phyloP scores from a whole-genome alignment of 352 stramenopile genomes.

The Thraustotheca clavata region DNA sequence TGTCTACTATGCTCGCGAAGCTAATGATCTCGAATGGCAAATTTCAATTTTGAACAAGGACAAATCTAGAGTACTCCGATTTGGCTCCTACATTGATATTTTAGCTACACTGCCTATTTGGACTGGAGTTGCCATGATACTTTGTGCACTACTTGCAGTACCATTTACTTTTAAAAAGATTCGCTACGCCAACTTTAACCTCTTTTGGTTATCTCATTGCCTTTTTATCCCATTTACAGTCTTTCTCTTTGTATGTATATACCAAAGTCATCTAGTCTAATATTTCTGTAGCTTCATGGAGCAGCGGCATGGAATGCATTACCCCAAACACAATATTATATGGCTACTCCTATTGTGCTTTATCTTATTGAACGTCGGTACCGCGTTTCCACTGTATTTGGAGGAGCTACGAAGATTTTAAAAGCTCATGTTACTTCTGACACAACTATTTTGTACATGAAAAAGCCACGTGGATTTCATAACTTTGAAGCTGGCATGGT shows the following conservation, averaged over 20 bases:
- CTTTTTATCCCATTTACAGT: slow-evolving; percentile 29
- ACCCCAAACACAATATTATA: slow-evolving; percentile 31
- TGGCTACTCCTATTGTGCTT: slow-evolving; percentile 25
- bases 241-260: slow-evolving; percentile 27
- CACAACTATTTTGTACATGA: slow-evolving; percentile 28
- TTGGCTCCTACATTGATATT: slow-evolving; percentile 12
- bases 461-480: slow-evolving; percentile 27
- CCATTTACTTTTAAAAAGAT: slow-evolving; percentile 25
- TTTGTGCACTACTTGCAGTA: slow-evolving; percentile 24
- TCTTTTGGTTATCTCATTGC: slow-evolving; percentile 29
- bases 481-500: slow-evolving; percentile 34
- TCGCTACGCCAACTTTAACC: slow-evolving; percentile 23
- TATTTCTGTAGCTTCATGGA: slow-evolving; percentile 32
- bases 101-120: slow-evolving; percentile 29
- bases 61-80: slow-evolving; percentile 22
- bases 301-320: slow-evolving; percentile 27
- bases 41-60: slow-evolving; percentile 22
- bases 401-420: slow-evolving; percentile 23
- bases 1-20: slow-evolving; percentile 20
- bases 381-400: slow-evolving; percentile 21
- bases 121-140: slow-evolving; percentile 33
- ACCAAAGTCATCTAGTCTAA: background rate
- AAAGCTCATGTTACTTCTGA: slow-evolving; percentile 11
- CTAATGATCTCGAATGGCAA: slow-evolving; percentile 22
- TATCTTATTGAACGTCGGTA: slow-evolving; percentile 29